Evolutionary conservation across 768 basidiomycete genomes (phyloP).

Genomic region (Serendipita vermifera): DNA sequence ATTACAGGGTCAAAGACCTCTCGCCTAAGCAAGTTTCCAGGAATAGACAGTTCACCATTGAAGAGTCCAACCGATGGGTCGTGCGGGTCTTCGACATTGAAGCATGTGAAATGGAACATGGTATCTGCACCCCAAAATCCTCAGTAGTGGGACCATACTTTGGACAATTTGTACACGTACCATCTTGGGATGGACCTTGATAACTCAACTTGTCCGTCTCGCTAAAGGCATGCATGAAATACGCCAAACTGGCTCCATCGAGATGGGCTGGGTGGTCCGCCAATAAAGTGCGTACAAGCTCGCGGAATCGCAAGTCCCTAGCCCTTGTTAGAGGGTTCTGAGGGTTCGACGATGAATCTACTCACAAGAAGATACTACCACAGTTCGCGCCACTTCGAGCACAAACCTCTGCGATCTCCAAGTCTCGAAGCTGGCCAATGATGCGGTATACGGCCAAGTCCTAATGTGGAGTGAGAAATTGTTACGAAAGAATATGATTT

Average conservation of each 20-base stretch:
- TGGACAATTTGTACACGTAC: conserved; percentile 28
- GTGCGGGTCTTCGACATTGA: conserved; percentile 73
- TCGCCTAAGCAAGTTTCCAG: conserved; percentile 60
- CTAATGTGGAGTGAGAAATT: conserved; percentile 18
- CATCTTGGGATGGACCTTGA: conserved; percentile 58
- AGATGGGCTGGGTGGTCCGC: conserved; percentile 77
- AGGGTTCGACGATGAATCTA: background rate
- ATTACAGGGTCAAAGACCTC: conserved; percentile 87
- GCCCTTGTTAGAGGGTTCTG: background rate
- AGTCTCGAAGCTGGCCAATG: conserved; percentile 60
- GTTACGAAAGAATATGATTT: conserved; percentile 8
- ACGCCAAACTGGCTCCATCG: conserved; percentile 66
- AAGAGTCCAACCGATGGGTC: conserved; percentile 67
- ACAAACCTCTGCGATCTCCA: conserved; percentile 89
- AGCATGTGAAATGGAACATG: conserved; percentile 82
- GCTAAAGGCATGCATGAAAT: conserved; percentile 74
- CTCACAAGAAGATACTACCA: conserved; percentile 61
- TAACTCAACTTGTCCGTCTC: conserved; percentile 80
- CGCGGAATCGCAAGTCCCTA: conserved; percentile 64
- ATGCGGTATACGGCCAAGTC: conserved; percentile 44
- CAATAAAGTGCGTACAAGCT: conserved; percentile 63
- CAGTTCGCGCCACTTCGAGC: conserved; percentile 79
- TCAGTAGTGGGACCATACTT: conserved; percentile 9
- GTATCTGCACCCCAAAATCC: conserved; percentile 37
- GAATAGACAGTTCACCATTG: conserved; percentile 74